These are phyloP conservation scores for Hondaea fermentalgiana DNA, from an alignment of 108 stramenopile species.

Conservation along the genomic window DNA sequence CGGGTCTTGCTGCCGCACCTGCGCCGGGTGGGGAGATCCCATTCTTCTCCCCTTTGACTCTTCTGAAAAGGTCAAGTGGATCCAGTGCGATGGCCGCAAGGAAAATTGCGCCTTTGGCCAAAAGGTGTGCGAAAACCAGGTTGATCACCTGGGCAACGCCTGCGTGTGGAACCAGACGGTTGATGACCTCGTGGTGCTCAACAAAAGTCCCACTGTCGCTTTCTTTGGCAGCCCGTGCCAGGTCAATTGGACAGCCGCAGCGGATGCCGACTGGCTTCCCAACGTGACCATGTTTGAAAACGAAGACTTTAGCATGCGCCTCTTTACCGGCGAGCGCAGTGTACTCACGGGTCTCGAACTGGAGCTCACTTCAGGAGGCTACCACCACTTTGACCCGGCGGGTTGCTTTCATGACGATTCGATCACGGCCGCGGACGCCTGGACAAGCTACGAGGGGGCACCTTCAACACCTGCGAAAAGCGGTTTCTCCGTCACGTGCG, in stretches of 20 bases:
- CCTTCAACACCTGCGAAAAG: background rate
- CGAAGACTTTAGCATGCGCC: background rate
- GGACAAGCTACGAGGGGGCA: background rate
- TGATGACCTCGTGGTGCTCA: background rate
- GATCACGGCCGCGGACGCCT: background rate
- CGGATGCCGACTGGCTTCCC: background rate
- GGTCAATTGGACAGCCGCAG: background rate
- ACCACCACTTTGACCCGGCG: background rate
- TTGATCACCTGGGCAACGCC: background rate
- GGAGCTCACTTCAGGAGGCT: background rate
- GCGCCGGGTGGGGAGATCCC: background rate
- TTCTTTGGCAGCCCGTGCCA: background rate
- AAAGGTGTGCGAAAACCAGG: background rate
- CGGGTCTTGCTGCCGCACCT: background rate
- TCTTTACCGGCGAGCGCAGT: background rate
- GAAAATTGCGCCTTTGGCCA: background rate
- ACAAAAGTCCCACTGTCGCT: background rate
- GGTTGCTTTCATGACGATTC: background rate
- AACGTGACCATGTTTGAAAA: background rate
- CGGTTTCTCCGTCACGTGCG: background rate
- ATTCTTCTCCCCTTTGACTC: background rate
- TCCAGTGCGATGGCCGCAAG: constrained; percentile 5
- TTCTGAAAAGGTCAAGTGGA: background rate
- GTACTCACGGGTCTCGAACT: background rate
- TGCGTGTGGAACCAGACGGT: background rate